Evolutionary conservation across 2,329 filamentous ascomycete genomes (phyloP).

Genomic region (Apiospora pterosperma): DNA sequence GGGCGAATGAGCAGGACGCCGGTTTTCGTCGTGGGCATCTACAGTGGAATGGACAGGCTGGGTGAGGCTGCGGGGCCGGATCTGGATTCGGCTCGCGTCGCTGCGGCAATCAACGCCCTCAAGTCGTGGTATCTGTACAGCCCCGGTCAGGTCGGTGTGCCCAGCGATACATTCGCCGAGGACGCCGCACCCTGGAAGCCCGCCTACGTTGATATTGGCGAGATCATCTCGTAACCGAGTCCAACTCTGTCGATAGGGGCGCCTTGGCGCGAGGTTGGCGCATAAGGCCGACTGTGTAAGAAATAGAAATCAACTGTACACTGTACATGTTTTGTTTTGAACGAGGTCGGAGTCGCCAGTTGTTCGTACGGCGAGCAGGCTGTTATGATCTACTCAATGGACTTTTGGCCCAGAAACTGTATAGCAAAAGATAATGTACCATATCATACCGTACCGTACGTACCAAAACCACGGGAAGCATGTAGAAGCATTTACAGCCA

Average conservation of each 20-base stretch:
- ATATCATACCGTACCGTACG: not conserved
- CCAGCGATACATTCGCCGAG: constrained; percentile 65
- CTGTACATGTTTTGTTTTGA: not conserved
- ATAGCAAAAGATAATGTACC: constrained; percentile 5
- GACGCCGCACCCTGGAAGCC: constrained; percentile 63
- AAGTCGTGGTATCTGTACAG: constrained; percentile 97
- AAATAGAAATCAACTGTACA: not conserved
- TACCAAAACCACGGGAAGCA: not conserved
- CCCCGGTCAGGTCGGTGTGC: constrained; percentile 63
- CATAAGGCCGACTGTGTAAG: not conserved
- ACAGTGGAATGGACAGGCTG: constrained; percentile 84
- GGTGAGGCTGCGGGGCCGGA: constrained; percentile 83
- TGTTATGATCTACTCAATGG: not conserved
- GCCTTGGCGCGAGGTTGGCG: not conserved
- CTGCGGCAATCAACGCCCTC: constrained; percentile 80
- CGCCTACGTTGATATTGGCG: constrained; percentile 66
- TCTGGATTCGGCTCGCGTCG: constrained; percentile 71
- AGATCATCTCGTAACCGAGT: constrained; percentile 50
- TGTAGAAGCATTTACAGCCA: constrained; percentile 1
- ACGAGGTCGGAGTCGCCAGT: not conserved
- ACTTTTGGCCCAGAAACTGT: not conserved
- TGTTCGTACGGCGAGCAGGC: not conserved
- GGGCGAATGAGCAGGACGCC: constrained; percentile 80
- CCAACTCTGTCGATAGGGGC: not conserved
- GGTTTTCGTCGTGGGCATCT: constrained; percentile 92